Evolutionary conservation across 139 green algal genomes (phyloP), one percentile per base, ranked within the genome.

Genomic region (Coelastrella sp.): DNA sequence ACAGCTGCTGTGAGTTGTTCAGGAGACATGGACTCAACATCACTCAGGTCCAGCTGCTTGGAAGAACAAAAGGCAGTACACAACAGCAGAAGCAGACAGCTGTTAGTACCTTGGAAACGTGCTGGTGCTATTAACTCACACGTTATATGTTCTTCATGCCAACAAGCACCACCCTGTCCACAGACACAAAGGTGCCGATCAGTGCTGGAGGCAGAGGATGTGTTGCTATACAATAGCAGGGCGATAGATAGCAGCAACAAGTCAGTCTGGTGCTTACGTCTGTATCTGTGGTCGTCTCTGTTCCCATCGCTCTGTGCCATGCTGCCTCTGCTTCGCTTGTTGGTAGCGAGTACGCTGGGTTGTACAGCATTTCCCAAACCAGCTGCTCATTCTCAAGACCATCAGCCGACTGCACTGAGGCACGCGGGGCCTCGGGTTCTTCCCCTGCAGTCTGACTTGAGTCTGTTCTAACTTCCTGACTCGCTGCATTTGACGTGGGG

Each of bases 341-440:
- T 8, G 90, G 85, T 83, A 97, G 74, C 81, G 88, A 81, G 45
- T 81, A 95, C 21, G 50, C 23, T 5, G 91, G 85, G 60, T 93
- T 89, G 66, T 97, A 91, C 62, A 97, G 89, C 57, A 97, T 90
- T 62, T 96, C 90, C 92, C 93, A 96, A 35, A 93, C 75, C 68
- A 95, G 86, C 23, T 38, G 45, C 69, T 94, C 83, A 71, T 96
- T 95, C 43, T 67, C 66, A 4, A 81, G 68, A 7, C 32, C n/a
- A 62, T 83, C 59, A 34, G 82, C n/a, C 45, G n/a, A 41, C 43
- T 45, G 79, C 41, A 17, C 63, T 50, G 53, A 5, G 40, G 45
- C 45, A 57, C 5, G 48, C 2, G 60, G 60, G 25, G 68, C 40
- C 17, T 8, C 34, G 76, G 34, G 21, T 45, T 67, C 51, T 32